phyloP scores from a whole-genome alignment of 116 monocot genomes.

The Trichopus zeylanicus region DNA sequence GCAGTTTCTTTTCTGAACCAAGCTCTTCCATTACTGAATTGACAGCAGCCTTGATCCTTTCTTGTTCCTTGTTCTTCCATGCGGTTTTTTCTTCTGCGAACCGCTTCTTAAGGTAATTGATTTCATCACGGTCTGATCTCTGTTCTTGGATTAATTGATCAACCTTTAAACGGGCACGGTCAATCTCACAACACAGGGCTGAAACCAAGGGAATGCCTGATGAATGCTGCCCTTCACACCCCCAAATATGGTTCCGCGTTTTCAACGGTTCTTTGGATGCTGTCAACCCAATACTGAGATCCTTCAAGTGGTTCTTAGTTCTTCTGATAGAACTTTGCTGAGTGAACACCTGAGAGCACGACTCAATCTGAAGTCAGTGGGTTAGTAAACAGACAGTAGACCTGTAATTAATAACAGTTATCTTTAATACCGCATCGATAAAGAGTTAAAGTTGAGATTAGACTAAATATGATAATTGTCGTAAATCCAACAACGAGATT shows the following conservation, averaged over 20 bases:
- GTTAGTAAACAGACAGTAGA: too few relatives aligned
- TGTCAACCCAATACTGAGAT: constrained; percentile 31
- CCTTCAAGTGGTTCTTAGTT: constrained; percentile 35
- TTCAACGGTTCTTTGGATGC: constrained; percentile 60
- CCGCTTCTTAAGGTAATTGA: constrained; percentile 14
- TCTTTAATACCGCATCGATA: too few relatives aligned
- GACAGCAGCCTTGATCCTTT: constrained; percentile 21
- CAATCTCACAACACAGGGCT: constrained; percentile 39
- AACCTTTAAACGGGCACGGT: constrained; percentile 27
- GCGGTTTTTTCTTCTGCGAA: constrained; percentile 31
- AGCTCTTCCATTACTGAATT: constrained; percentile 43
- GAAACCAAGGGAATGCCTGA: constrained; percentile 37
- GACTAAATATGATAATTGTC: too few relatives aligned
- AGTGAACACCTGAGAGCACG: constrained; percentile 21
- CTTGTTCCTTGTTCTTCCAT: constrained; percentile 40
- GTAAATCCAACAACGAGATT: too few relatives aligned
- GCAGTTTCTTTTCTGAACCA: constrained; percentile 45
- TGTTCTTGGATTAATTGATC: constrained; percentile 35
- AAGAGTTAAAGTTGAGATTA: too few relatives aligned
- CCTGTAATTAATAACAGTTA: too few relatives aligned
- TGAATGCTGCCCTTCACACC: constrained; percentile 31
- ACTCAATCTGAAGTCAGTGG: constrained; percentile 22
- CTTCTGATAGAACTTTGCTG: constrained; percentile 16
- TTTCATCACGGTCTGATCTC: constrained; percentile 9
- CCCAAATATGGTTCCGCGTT: constrained; percentile 29